These are phyloP conservation scores for Podospora appendiculata DNA, from an alignment of 495 filamentous ascomycete genomes.

Conservation along the genomic window DNA sequence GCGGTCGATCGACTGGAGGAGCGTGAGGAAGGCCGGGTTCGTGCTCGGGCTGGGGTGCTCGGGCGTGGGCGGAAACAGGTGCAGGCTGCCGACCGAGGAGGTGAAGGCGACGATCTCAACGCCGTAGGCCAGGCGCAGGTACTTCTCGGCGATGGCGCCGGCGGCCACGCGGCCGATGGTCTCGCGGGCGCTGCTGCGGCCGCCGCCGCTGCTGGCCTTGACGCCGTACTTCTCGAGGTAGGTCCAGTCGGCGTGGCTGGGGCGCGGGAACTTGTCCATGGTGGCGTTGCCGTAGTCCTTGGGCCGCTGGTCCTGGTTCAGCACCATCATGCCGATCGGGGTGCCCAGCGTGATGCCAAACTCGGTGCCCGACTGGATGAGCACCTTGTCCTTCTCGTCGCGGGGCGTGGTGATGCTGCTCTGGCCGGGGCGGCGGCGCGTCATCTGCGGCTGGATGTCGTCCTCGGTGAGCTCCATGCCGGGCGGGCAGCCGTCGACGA, in stretches of 20 bases:
- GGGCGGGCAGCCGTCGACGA: slow-evolving; percentile 82
- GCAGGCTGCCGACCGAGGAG: slow-evolving; percentile 72
- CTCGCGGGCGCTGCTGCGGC: slow-evolving; percentile 85
- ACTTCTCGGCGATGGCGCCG: slow-evolving; percentile 94
- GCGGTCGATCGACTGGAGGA: slow-evolving; percentile 69
- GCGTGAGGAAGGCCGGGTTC: slow-evolving; percentile 75
- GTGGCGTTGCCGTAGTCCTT: slow-evolving; percentile 89
- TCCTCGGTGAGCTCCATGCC: slow-evolving; percentile 81
- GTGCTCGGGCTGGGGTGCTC: slow-evolving; percentile 64
- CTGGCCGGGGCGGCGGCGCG: slow-evolving; percentile 83
- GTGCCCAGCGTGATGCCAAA: slow-evolving; percentile 88
- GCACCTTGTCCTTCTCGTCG: slow-evolving; percentile 83
- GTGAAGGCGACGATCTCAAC: slow-evolving; percentile 91
- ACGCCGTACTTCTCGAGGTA: slow-evolving; percentile 97
- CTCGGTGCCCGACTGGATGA: slow-evolving; percentile 93
- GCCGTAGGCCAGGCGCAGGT: slow-evolving; percentile 68
- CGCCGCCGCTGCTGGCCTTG: slow-evolving; percentile 87
- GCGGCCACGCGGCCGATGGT: slow-evolving; percentile 92
- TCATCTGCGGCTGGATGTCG: slow-evolving; percentile 95
- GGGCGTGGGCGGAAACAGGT: slow-evolving; percentile 75
- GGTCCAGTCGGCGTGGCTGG: slow-evolving; percentile 93
- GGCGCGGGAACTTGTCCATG: slow-evolving; percentile 86
- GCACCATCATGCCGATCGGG: slow-evolving; percentile 80
- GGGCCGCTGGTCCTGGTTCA: slow-evolving; percentile 89
- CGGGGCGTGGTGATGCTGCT: slow-evolving; percentile 84